phyloP scores from a whole-genome alignment of 257 asterid genomes.

The Petrea volubilis region DNA sequence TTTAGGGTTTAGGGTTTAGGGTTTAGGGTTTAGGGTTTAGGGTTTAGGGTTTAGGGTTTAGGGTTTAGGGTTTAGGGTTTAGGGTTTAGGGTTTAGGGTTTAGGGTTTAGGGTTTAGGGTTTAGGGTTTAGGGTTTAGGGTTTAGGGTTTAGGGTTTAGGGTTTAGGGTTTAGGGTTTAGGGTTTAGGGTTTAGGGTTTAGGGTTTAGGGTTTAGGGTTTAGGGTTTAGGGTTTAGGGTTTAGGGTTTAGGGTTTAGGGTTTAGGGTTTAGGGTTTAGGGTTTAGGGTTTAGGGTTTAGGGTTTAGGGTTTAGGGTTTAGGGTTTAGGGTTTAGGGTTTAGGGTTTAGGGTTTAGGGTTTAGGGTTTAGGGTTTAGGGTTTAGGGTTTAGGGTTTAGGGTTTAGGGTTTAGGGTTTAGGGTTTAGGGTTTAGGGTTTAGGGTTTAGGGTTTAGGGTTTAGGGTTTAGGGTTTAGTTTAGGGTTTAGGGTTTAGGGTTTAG shows the following conservation, averaged over 20 bases:
- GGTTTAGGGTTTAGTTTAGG: constrained; percentile 2
- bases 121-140: not conserved
- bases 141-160: not conserved
- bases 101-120: not conserved
- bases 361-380: constrained; percentile 5
- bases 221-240: not conserved
- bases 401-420: constrained; percentile 13
- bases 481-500: constrained; percentile 13
- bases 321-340: constrained; percentile 6
- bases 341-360: constrained; percentile 13
- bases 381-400: constrained; percentile 2
- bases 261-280: not conserved
- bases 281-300: not conserved
- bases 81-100: not conserved
- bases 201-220: not conserved
- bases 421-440: constrained; percentile 16
- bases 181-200: not conserved
- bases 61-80: not conserved
- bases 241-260: not conserved
- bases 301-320: not conserved
- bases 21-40: constrained; percentile 8
- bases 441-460: constrained; percentile 7
- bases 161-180: not conserved
- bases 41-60: constrained; percentile 1
- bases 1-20: constrained; percentile 2